Base-by-base conservation (phyloP, 805 yeast species). In the Sporopachydermia lactativora region DNA sequence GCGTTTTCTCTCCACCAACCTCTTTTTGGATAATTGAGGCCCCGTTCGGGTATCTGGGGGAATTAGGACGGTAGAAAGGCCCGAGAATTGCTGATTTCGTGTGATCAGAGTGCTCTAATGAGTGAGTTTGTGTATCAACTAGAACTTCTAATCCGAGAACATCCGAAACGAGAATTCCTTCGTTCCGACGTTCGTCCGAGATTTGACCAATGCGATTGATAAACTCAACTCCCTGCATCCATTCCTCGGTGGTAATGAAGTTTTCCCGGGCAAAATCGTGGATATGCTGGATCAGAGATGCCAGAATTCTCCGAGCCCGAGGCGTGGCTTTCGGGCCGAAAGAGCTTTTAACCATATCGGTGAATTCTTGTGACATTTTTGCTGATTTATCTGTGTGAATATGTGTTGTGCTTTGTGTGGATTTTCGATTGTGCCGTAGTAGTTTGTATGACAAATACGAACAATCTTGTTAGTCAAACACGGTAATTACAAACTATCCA, bases 261-360 rank as follows among this genome's bases (percentile, higher is more conserved):
- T 56, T 57, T 39, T 60, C 64, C 36, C 64, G 49, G 5, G 62
- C 50, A 44, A 60, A 60, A 37, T 60, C 64, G 37, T 60, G 64
- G 6, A 60, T 42, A 41, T 60, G 64, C 37, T 55, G 59, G 34
- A 60, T 56, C 34, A 58, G 50, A 4, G 58, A 54, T 13, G 42
- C 42, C 17, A 55, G 39, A 13, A 55, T 38, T 38, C 49, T 42
- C 31, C 50, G 47, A 8, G 52, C 43, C 39, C 51, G 48, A 16
- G 58, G 57, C 6, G 54, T 45, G 18, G 56, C 45, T 17, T 47
- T 50, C 18, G 59, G 57, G 15, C 59, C 59, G 36, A 54, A 50
- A n/a, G 59, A 52, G 35, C 43, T 43, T 41, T 52, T 51, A 17
- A 55, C 59, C 24, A 38, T 38, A 28, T 53, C 47, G 5, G 59